phyloP scores from a whole-genome alignment of 2,329 filamentous ascomycete species.

The Sporothrix brasiliensis region DNA sequence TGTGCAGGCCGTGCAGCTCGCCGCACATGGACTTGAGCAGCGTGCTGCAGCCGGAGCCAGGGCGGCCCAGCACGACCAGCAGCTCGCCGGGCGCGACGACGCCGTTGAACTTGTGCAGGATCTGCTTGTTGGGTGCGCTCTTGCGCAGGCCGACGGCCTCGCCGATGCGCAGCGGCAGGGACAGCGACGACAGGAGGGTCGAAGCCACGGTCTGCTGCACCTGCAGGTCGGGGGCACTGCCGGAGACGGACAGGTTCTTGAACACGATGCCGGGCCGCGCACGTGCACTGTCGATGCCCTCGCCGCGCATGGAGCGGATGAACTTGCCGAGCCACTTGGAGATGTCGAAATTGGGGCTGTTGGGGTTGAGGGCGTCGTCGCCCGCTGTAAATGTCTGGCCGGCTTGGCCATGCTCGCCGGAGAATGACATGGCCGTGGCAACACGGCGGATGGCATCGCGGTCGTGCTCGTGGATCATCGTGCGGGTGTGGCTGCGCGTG shows the following conservation, averaged over 20 bases:
- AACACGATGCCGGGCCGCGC: conserved; percentile 68
- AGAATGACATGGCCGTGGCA: conserved; percentile 52
- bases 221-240: conserved; percentile 67
- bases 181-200: conserved; percentile 57
- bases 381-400: conserved; percentile 48
- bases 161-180: conserved; percentile 48
- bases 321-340: conserved; percentile 62
- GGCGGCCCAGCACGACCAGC: conserved; percentile 60
- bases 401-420: conserved; percentile 48
- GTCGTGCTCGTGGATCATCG: conserved; percentile 31
- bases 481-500: conserved; percentile 30
- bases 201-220: conserved; percentile 70
- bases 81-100: conserved; percentile 59
- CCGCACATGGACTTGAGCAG: conserved; percentile 68
- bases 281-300: conserved; percentile 56
- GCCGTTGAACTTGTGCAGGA: conserved; percentile 52
- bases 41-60: conserved; percentile 60
- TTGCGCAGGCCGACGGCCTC: conserved; percentile 57
- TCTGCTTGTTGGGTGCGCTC: conserved; percentile 64
- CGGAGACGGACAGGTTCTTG: conserved; percentile 67
- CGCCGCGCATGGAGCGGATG: conserved; percentile 54
- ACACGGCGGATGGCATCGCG: conserved; percentile 32
- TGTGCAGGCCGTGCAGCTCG: conserved; percentile 55
- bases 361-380: conserved; percentile 51
- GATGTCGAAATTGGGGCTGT: conserved; percentile 52